These are phyloP conservation scores for Monocercomonoides exilis DNA, from an alignment of 78 protist genomes.

Conservation along the genomic window DNA sequence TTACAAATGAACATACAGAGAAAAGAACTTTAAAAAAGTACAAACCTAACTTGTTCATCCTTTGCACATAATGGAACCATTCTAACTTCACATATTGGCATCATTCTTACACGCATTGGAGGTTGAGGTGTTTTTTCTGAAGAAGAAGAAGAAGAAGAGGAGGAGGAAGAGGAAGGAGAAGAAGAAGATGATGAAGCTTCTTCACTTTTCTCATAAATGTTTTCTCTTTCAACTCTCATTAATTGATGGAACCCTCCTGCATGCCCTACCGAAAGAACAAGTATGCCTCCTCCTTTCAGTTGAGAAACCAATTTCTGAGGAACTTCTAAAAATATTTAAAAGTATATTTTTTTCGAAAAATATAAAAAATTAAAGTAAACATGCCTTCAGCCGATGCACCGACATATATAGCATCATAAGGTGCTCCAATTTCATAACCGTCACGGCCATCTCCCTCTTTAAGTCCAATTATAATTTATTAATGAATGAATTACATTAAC, in stretches of 20 bases:
- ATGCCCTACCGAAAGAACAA: background rate
- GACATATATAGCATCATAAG: background rate
- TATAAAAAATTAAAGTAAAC: background rate
- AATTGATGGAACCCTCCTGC: background rate
- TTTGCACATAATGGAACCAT: background rate
- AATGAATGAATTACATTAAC: too few relatives aligned
- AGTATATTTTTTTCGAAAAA: too few relatives aligned
- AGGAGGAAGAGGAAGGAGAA: too few relatives aligned
- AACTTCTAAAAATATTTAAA: background rate
- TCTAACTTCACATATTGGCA: background rate
- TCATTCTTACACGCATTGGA: background rate
- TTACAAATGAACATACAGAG: background rate
- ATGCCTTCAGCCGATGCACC: background rate
- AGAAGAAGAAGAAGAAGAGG: background rate
- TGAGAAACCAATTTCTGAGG: background rate
- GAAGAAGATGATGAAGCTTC: too few relatives aligned
- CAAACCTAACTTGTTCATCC: background rate
- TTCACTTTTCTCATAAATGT: too few relatives aligned
- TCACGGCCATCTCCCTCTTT: background rate
- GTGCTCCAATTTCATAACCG: background rate
- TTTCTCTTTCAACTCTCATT: too few relatives aligned
- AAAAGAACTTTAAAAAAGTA: background rate
- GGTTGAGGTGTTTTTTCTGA: background rate
- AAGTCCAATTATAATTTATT: too few relatives aligned
- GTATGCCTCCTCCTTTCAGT: background rate